Conservation (phyloP, 2,329 filamentous ascomycete species). For the Dactylonectria macrodidyma region DNA sequence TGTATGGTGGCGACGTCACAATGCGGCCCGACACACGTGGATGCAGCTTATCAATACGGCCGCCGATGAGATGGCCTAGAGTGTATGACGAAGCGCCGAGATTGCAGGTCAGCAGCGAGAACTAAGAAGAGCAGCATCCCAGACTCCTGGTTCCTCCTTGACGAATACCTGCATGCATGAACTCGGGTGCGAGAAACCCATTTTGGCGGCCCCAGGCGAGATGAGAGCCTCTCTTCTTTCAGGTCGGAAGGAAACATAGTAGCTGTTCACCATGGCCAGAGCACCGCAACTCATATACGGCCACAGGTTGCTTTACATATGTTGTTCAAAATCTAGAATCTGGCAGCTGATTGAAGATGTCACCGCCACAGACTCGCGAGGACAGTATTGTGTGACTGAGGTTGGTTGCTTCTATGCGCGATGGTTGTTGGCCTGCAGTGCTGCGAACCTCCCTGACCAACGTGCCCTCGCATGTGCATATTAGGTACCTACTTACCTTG, state of each 20-base stretch:
- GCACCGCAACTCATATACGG: neutral
- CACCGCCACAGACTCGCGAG: too few species aligned
- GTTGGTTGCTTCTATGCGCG: too few species aligned
- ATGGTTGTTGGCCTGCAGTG: too few species aligned
- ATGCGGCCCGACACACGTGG: neutral
- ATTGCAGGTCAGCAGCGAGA: neutral
- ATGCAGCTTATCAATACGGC: neutral
- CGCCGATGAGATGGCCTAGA: slow-evolving; percentile 19
- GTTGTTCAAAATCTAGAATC: too few species aligned
- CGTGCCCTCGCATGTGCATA: neutral
- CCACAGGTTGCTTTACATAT: neutral
- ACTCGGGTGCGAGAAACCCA: slow-evolving; percentile 5
- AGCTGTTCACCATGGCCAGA: neutral
- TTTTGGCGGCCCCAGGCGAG: neutral
- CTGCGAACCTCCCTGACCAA: too few species aligned
- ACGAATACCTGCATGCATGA: slow-evolving; percentile 1
- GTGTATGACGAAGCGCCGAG: neutral
- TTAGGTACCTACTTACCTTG: neutral
- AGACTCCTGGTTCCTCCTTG: neutral
- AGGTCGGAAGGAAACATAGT: slow-evolving; percentile 11
- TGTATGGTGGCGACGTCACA: neutral
- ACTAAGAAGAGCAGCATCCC: neutral
- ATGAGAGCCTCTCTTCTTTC: slow-evolving; percentile 5
- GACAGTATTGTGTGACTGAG: too few species aligned
- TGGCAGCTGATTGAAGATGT: too few species aligned